Conservation (phyloP, 1,284 basidiomycete species). For the Boletellus deceptivus region DNA sequence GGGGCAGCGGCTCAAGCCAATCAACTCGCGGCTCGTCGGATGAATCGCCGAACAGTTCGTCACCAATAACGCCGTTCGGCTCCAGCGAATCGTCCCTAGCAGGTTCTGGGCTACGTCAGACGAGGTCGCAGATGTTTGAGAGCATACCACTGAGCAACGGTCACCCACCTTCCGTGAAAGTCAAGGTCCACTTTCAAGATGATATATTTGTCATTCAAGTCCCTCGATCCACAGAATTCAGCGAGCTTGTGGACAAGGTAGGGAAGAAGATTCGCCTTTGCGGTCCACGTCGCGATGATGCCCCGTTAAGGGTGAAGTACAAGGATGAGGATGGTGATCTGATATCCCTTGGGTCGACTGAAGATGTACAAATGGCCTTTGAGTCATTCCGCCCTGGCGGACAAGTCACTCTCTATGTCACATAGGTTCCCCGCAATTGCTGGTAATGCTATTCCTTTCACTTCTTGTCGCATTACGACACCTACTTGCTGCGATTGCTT, state of each 20-base stretch:
- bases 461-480: slow-evolving; percentile 2
- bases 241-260: slow-evolving; percentile 85
- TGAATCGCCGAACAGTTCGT: slow-evolving; percentile 76
- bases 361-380: slow-evolving; percentile 89
- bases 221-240: slow-evolving; percentile 71
- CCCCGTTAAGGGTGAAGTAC: slow-evolving; percentile 82
- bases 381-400: slow-evolving; percentile 72
- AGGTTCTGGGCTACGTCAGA: slow-evolving; percentile 51
- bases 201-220: slow-evolving; percentile 94
- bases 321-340: slow-evolving; percentile 90
- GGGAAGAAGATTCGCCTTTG: slow-evolving; percentile 90
- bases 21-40: slow-evolving; percentile 73
- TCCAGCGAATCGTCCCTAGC: slow-evolving; percentile 75
- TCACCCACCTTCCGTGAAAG: slow-evolving; percentile 58
- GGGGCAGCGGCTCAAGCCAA: slow-evolving; percentile 77
- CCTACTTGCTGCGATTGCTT: slow-evolving; percentile 19
- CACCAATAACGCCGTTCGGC: slow-evolving; percentile 82
- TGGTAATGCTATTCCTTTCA: slow-evolving; percentile 1
- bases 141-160: slow-evolving; percentile 33
- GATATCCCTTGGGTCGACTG: slow-evolving; percentile 81
- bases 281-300: slow-evolving; percentile 71
- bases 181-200: slow-evolving; percentile 86
- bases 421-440: slow-evolving; percentile 35
- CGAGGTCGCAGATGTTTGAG: slow-evolving; percentile 53
- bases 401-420: slow-evolving; percentile 75